phyloP scores from a whole-genome alignment of 768 basidiomycete genomes.

The Termitomyces sp. region DNA sequence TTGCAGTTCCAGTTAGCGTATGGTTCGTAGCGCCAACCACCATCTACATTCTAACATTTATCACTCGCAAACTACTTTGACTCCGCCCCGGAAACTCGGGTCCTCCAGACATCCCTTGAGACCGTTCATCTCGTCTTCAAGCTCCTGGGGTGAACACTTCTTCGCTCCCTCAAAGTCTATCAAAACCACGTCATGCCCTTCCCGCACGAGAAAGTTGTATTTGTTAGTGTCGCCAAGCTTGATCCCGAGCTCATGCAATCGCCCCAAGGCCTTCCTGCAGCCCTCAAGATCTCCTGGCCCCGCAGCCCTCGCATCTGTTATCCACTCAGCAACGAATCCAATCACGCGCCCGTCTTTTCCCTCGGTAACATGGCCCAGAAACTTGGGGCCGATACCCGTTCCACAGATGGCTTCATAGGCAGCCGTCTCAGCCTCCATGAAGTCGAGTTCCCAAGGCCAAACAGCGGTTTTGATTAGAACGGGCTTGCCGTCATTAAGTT shows the following conservation, averaged over 20 bases:
- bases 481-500: not conserved
- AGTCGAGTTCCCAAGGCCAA: not conserved
- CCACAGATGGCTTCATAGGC: not conserved
- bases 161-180: not conserved
- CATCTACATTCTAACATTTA: not conserved
- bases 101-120: not conserved
- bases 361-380: not conserved
- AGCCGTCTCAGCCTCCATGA: not conserved
- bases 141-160: not conserved
- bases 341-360: not conserved
- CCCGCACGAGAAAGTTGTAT: not conserved
- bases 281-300: not conserved
- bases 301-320: not conserved
- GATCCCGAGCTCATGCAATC: not conserved
- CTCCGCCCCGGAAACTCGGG: not conserved
- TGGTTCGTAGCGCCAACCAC: not conserved
- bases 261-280: not conserved
- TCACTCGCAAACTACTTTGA: not conserved
- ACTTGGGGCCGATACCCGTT: not conserved
- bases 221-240: not conserved
- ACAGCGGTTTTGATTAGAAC: not conserved
- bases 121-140: not conserved
- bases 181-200: not conserved
- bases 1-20: too few relatives aligned
- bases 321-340: not conserved